Percentiles rank a stretch among this genome's conserved stretches.
phyloP scores from a whole-genome alignment of 106 monocot genomes.

The Agapanthus africanus region DNA sequence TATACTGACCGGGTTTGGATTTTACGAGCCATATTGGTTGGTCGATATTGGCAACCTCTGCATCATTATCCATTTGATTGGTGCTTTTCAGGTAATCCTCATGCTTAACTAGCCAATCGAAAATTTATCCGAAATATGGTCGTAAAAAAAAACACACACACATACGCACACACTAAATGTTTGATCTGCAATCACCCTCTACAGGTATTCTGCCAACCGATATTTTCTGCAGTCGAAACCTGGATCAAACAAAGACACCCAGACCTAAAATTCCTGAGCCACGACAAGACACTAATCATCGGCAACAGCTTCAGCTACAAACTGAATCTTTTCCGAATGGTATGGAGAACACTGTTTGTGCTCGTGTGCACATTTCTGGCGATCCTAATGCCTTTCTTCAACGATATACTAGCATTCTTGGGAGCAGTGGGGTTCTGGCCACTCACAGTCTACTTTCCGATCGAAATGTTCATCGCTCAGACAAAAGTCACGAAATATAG shows the following conservation, averaged over 20 bases:
- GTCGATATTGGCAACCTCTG: conserved; percentile 47
- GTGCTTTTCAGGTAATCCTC: conserved; percentile 29
- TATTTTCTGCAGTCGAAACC: conserved; percentile 39
- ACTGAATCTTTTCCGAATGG: conserved; percentile 25
- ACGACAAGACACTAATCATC: conserved; percentile 9
- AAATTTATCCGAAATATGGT: too few species aligned
- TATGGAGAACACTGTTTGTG: conserved; percentile 52
- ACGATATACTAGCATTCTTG: conserved; percentile 44
- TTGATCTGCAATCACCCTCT: neutral
- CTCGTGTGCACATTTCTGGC: conserved; percentile 36
- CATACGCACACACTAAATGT: too few species aligned
- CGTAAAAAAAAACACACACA: too few species aligned
- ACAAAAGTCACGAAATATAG: conserved; percentile 17
- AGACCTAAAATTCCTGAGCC: conserved; percentile 10
- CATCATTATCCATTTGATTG: conserved; percentile 53
- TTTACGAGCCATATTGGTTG: conserved; percentile 56
- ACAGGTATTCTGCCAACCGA: conserved; percentile 58
- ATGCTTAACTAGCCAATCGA: too few species aligned
- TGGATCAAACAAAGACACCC: conserved; percentile 15
- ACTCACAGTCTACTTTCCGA: conserved; percentile 52
- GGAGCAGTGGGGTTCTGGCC: conserved; percentile 71
- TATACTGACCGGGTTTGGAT: conserved; percentile 63
- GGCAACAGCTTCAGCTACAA: conserved; percentile 8
- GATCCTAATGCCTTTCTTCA: conserved; percentile 69
- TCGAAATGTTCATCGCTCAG: conserved; percentile 51